Evolutionary conservation across 345 rosid species (phyloP).

Genomic region (Eucalyptus albens): DNA sequence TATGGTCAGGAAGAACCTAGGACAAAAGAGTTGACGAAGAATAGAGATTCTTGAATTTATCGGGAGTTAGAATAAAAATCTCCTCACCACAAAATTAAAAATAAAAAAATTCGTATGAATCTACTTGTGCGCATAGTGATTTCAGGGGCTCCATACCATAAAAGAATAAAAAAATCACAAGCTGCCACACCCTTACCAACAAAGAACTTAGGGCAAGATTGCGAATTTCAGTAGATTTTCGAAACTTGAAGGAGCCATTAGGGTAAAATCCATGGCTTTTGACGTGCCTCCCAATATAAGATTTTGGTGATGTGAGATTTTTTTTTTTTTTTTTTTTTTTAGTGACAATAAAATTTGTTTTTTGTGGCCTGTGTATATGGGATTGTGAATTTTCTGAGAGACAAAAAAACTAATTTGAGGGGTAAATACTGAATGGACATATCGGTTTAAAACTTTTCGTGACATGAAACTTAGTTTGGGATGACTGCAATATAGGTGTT

Average conservation of each 20-base stretch:
- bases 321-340: no score
- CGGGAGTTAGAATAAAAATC: neutral
- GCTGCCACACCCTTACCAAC: neutral
- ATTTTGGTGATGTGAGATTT: neutral
- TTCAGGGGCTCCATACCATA: neutral
- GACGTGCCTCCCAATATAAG: neutral
- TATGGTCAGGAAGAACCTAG: neutral
- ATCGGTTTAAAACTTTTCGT: neutral
- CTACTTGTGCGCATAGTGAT: neutral
- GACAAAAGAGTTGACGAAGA: neutral
- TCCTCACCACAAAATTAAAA: neutral
- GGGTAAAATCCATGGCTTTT: neutral
- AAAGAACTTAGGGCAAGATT: neutral
- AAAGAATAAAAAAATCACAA: neutral
- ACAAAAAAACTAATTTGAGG: neutral
- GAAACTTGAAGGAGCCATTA: neutral
- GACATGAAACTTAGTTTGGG: neutral
- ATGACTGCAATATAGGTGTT: neutral
- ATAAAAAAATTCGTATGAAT: neutral
- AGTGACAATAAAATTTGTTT: neutral
- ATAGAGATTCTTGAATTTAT: neutral
- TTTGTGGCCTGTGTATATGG: neutral
- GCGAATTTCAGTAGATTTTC: neutral
- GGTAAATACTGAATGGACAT: neutral
- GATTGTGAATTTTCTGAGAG: neutral